Evolutionary conservation across 192 early-diverging fungal genomes (phyloP).

Genomic region (Linnemannia elongata): DNA sequence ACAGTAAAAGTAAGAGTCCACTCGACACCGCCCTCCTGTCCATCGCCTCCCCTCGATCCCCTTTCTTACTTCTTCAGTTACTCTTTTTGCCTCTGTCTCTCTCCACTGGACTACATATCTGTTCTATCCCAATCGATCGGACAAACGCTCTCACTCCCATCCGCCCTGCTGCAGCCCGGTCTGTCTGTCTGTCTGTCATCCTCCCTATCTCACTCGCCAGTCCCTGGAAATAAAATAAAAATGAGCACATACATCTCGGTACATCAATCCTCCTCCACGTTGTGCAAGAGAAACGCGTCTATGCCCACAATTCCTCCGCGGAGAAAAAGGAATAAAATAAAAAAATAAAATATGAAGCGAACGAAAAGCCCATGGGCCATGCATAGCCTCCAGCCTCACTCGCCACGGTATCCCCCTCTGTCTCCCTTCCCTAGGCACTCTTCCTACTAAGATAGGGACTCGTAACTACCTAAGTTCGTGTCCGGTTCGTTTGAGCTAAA

Average conservation of each 20-base stretch:
- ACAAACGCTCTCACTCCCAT: not conserved
- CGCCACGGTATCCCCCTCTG: not conserved
- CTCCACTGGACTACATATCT: not conserved
- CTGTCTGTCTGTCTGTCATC: not conserved
- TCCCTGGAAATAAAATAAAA: not conserved
- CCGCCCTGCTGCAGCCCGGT: not conserved
- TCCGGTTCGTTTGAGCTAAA: not conserved
- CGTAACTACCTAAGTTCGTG: no score
- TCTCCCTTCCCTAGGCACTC: not conserved
- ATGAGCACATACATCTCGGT: not conserved
- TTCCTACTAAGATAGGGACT: not conserved
- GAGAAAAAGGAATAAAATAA: not conserved
- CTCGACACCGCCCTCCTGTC: not conserved
- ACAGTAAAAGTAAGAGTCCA: not conserved
- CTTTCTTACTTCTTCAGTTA: no score
- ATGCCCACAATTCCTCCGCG: not conserved
- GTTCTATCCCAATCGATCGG: not conserved
- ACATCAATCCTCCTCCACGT: no score
- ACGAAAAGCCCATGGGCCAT: not conserved
- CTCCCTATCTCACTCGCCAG: not conserved
- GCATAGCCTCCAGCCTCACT: not conserved
- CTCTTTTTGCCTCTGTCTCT: no score
- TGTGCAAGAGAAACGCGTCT: not conserved
- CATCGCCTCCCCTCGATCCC: not conserved
- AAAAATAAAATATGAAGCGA: not conserved